A percentile compares a stretch with the other conserved stretches of the same genome.
Conservation (phyloP, 108 stramenopile genomes). For the Poteriospumella lacustris region DNA sequence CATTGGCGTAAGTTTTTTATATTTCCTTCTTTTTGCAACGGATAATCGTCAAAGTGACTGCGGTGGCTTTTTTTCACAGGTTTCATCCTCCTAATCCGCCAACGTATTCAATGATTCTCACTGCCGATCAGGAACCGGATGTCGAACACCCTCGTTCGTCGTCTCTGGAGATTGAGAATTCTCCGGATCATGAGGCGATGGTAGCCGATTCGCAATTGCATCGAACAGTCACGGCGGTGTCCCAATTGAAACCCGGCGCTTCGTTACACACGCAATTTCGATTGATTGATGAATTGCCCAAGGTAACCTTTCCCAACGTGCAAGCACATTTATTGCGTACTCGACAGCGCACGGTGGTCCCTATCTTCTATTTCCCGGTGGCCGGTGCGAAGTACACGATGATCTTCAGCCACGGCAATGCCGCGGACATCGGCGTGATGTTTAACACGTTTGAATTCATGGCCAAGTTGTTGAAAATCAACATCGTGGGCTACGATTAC, state of each 20-base stretch:
- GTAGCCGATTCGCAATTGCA: no score
- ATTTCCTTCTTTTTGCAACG: not conserved
- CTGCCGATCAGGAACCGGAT: no score
- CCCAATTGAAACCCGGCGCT: no score
- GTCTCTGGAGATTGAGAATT: no score
- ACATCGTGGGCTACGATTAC: slow-evolving; percentile 78
- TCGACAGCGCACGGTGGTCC: slow-evolving; percentile 55
- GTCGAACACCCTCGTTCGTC: no score
- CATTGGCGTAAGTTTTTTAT: slow-evolving; percentile 1
- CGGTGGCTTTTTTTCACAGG: slow-evolving; percentile 47
- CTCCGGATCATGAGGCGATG: no score
- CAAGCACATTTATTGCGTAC: not conserved
- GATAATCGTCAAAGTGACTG: no score
- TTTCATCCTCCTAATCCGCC: slow-evolving; percentile 69
- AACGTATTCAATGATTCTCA: no score
- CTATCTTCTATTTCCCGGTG: slow-evolving; percentile 52
- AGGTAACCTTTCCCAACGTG: not conserved
- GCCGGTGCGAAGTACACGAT: slow-evolving; percentile 52
- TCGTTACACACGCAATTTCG: no score
- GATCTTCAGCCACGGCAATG: slow-evolving; percentile 81
- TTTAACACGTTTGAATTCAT: slow-evolving; percentile 30
- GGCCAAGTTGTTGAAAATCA: slow-evolving; percentile 50
- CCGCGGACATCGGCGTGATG: slow-evolving; percentile 78
- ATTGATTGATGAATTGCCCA: not conserved
- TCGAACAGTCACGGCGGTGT: no score